phyloP scores from a whole-genome alignment of 2,329 filamentous ascomycete species.

The Fusarium circinatum region DNA sequence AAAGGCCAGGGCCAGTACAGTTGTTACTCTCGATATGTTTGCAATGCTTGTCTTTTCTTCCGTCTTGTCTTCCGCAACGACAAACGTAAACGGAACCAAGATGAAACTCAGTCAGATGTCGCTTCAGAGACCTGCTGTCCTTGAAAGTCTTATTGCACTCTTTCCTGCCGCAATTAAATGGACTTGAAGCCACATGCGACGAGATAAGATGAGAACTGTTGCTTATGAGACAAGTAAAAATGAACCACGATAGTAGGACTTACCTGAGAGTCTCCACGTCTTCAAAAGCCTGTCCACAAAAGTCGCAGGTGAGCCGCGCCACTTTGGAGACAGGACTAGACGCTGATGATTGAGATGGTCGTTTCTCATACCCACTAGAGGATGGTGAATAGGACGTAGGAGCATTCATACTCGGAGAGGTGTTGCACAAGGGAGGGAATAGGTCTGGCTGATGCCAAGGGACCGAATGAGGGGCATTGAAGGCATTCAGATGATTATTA shows the following conservation, averaged over 20 bases:
- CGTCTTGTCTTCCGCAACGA: neutral
- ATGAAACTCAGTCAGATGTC: neutral
- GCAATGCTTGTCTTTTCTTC: neutral
- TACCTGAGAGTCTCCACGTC: neutral
- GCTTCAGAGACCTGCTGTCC: neutral
- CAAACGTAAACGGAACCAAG: neutral
- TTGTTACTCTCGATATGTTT: neutral
- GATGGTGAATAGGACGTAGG: neutral
- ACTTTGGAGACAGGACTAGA: neutral
- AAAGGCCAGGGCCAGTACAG: neutral
- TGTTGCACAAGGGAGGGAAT: accelerated
- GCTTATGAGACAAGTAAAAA: neutral
- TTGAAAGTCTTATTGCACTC: neutral
- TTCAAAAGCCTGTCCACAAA: neutral
- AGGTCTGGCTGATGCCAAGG: accelerated
- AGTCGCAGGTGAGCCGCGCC: neutral
- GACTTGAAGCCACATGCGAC: neutral
- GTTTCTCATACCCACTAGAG: accelerated
- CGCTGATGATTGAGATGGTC: neutral
- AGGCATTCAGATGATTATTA: accelerated
- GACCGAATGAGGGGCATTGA: accelerated
- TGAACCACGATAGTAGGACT: accelerated
- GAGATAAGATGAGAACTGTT: neutral
- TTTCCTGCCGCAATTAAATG: neutral
- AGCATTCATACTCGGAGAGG: neutral